These are phyloP conservation scores for Penicillium diatomitis DNA, from an alignment of 495 filamentous ascomycete genomes.

Conservation along the genomic window DNA sequence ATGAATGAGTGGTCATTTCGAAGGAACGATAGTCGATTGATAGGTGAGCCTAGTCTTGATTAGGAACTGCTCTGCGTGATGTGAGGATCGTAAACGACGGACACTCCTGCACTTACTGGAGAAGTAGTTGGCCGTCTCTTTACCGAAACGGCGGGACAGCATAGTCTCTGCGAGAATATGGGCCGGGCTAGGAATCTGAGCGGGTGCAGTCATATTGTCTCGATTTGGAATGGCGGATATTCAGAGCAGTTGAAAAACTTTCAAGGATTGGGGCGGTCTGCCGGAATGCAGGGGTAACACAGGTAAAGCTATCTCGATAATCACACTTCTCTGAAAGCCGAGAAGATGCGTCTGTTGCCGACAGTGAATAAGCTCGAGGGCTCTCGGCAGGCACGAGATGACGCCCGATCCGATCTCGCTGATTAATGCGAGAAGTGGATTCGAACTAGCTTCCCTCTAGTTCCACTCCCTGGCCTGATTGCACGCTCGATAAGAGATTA, in stretches of 20 bases:
- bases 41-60: constrained; percentile 48
- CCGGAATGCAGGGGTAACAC: too few species aligned
- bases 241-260: not conserved
- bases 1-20: constrained; percentile 74
- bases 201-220: constrained; percentile 21
- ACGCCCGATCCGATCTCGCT: too few species aligned
- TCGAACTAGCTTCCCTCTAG: too few species aligned
- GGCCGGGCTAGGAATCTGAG: constrained; percentile 45
- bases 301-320: not conserved
- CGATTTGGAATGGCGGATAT: not conserved
- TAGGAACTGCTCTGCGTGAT: not conserved
- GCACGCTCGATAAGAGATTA: too few species aligned
- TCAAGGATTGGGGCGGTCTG: not conserved
- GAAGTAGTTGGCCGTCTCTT: constrained; percentile 92
- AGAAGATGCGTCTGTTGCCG: not conserved
- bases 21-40: constrained; percentile 80
- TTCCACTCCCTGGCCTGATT: too few species aligned
- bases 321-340: not conserved
- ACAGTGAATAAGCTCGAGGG: not conserved
- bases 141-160: constrained; percentile 79
- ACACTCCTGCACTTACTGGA: constrained; percentile 44
- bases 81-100: too few species aligned
- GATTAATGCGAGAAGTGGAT: too few species aligned
- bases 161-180: constrained; percentile 67
- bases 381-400: too few species aligned